Conservation (phyloP, 164 flowering plant species). For the Pachysandra terminalis region DNA sequence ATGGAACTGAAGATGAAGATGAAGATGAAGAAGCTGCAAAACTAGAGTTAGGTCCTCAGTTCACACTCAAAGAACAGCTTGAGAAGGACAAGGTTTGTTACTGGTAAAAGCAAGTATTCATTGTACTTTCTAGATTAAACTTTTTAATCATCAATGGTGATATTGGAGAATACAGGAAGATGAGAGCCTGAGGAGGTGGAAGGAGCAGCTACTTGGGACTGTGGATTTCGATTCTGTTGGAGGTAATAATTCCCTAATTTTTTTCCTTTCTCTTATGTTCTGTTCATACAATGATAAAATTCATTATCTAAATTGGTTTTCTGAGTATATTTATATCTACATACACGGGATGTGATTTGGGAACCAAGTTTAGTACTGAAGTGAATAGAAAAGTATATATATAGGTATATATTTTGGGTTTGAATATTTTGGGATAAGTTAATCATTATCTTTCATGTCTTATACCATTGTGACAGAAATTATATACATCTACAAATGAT, state of each 20-base stretch:
- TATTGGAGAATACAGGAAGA: constrained; percentile 28
- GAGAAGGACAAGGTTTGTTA: constrained; percentile 74
- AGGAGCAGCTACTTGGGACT: constrained; percentile 36
- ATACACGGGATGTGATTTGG: no score
- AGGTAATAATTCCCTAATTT: constrained; percentile 18
- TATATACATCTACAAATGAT: neutral
- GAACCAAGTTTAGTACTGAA: no score
- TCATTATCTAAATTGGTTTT: neutral
- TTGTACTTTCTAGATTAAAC: neutral
- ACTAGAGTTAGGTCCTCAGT: constrained; percentile 71
- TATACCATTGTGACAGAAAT: no score
- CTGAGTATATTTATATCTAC: neutral
- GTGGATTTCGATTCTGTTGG: constrained; percentile 31
- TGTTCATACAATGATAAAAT: no score
- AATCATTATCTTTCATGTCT: no score
- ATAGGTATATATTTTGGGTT: no score
- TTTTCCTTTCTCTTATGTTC: neutral
- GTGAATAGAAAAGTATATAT: no score
- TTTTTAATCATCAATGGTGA: neutral
- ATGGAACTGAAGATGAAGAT: constrained; percentile 47
- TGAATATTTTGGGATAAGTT: no score
- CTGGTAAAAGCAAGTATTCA: neutral
- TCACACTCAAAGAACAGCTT: constrained; percentile 63
- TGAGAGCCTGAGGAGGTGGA: constrained; percentile 42
- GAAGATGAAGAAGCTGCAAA: constrained; percentile 49